Evolutionary conservation across 2,329 filamentous ascomycete genomes (phyloP).

Genomic region (Cryphonectria naterciae): DNA sequence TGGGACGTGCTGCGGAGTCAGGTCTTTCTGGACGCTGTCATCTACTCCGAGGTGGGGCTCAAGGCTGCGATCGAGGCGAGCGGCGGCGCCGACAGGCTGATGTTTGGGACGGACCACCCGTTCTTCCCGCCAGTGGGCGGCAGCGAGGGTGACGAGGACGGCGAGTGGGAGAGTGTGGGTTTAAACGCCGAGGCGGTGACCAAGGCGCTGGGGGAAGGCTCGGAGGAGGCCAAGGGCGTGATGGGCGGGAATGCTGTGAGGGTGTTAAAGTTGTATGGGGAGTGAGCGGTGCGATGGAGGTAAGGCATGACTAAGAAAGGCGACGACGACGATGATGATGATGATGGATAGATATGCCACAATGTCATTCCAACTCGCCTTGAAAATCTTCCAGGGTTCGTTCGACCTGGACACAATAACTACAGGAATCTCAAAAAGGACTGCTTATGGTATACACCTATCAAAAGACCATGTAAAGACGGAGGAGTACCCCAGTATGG

Average conservation of each 20-base stretch:
- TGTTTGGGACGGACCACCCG: conserved; percentile 84
- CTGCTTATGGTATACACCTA: background rate
- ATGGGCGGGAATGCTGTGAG: conserved; percentile 38
- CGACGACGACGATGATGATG: background rate
- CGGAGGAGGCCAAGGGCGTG: conserved; percentile 32
- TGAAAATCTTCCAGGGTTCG: background rate
- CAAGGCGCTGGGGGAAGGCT: conserved; percentile 34
- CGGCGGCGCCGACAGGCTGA: conserved; percentile 68
- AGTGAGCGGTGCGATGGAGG: conserved; percentile 18
- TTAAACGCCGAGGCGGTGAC: conserved; percentile 43
- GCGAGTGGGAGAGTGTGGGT: conserved; percentile 71
- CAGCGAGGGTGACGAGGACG: conserved; percentile 63
- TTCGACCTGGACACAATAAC: background rate
- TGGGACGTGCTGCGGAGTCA: conserved; percentile 69
- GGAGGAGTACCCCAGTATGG: too few relatives aligned
- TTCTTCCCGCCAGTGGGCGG: conserved; percentile 78
- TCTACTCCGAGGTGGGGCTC: conserved; percentile 76
- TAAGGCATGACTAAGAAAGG: background rate
- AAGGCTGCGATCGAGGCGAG: conserved; percentile 70
- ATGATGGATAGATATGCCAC: background rate
- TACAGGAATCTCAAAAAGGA: background rate
- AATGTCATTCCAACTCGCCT: background rate
- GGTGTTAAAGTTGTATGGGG: conserved; percentile 34
- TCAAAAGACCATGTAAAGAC: too few relatives aligned
- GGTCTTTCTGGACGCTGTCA: conserved; percentile 85